These are phyloP conservation scores for Trichoderma reesei DNA, from an alignment of 495 filamentous ascomycete species.

Conservation along the genomic window DNA sequence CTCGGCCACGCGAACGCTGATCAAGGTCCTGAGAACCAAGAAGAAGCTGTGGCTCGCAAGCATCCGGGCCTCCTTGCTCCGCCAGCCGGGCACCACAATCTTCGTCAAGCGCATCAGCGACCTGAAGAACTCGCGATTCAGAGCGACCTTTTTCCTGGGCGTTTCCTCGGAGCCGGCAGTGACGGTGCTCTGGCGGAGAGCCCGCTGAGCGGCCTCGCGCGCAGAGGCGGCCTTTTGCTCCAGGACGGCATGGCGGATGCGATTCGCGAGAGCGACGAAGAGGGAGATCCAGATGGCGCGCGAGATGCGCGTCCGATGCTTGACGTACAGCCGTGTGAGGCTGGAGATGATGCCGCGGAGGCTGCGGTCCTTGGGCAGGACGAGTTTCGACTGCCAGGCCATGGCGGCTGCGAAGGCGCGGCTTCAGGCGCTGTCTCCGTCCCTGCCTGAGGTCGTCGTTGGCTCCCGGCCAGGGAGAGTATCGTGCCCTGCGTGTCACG, in stretches of 20 bases:
- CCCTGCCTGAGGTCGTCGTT: not conserved
- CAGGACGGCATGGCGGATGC: conserved; percentile 80
- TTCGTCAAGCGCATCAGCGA: conserved; percentile 67
- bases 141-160: conserved; percentile 74
- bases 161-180: conserved; percentile 30
- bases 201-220: conserved; percentile 55
- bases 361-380: conserved; percentile 53
- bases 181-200: conserved; percentile 45
- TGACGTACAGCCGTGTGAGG: conserved; percentile 66
- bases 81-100: conserved; percentile 84
- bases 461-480: not conserved
- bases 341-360: conserved; percentile 64
- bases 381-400: conserved; percentile 75
- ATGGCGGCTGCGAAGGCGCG: conserved; percentile 32
- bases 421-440: not conserved
- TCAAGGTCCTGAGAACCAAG: conserved; percentile 72
- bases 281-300: conserved; percentile 88
- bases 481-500: not conserved
- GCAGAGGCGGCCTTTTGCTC: conserved; percentile 84
- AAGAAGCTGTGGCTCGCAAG: conserved; percentile 77
- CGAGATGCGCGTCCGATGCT: conserved; percentile 80
- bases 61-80: conserved; percentile 77
- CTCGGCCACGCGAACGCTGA: conserved; percentile 92
- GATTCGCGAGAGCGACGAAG: conserved; percentile 76
- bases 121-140: conserved; percentile 93